Evolutionary conservation across 768 basidiomycete genomes (phyloP).

Genomic region (Tricholomella constricta): DNA sequence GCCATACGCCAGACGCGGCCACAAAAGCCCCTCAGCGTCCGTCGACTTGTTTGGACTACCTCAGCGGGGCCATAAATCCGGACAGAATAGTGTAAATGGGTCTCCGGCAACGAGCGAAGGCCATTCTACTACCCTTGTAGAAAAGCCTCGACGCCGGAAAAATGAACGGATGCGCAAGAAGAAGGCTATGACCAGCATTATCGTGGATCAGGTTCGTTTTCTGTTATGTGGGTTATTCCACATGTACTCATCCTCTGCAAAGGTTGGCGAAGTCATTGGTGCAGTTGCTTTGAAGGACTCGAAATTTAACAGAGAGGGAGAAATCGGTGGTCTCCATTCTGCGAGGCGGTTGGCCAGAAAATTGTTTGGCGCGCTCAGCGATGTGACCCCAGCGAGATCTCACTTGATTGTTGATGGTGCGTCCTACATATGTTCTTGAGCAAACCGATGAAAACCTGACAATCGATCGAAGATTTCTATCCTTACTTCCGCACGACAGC

Average conservation of each 20-base stretch:
- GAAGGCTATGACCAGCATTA: slow-evolving; percentile 61
- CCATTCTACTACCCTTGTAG: background rate
- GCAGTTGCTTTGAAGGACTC: slow-evolving; percentile 72
- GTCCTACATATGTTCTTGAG: slow-evolving; percentile 12
- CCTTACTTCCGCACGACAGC: slow-evolving; percentile 72
- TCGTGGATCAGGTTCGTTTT: slow-evolving; percentile 62
- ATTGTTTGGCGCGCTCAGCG: slow-evolving; percentile 62
- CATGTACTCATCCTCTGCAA: background rate
- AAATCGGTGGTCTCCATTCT: slow-evolving; percentile 58
- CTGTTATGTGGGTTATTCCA: background rate
- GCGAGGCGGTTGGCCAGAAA: slow-evolving; percentile 70
- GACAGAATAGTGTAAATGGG: slow-evolving; percentile 14
- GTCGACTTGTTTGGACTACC: slow-evolving; percentile 30
- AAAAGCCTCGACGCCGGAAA: slow-evolving; percentile 22
- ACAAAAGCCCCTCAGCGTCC: slow-evolving; percentile 41
- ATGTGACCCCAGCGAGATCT: slow-evolving; percentile 57
- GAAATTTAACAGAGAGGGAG: slow-evolving; percentile 55
- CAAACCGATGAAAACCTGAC: background rate
- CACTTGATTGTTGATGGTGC: slow-evolving; percentile 69
- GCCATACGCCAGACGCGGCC: slow-evolving; percentile 46
- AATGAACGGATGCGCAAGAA: slow-evolving; percentile 41
- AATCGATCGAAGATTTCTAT: slow-evolving; percentile 58
- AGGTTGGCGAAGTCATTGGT: slow-evolving; percentile 64
- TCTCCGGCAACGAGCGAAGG: slow-evolving; percentile 17
- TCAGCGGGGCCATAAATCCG: slow-evolving; percentile 14